Evolutionary conservation across 2,329 filamentous ascomycete genomes (phyloP).

Genomic region (Aurifilum marmelostoma): DNA sequence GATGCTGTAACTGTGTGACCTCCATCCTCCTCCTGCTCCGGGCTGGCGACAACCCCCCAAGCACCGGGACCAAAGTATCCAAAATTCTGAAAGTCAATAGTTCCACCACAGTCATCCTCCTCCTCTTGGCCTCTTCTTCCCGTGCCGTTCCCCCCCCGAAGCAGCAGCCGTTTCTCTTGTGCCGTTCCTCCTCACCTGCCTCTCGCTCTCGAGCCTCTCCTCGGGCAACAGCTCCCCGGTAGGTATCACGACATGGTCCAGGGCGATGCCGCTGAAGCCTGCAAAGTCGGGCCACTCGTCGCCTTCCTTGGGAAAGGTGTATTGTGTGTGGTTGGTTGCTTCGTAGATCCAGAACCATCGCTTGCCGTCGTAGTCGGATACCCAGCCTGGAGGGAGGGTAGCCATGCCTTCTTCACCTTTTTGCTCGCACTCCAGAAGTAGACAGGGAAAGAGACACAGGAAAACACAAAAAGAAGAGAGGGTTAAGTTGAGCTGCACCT

Average conservation of each 20-base stretch:
- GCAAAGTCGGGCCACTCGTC: conserved; percentile 60
- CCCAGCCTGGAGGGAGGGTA: conserved; percentile 57
- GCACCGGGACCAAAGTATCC: conserved; percentile 55
- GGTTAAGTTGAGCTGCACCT: no score
- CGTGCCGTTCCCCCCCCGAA: neutral
- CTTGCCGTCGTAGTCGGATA: conserved; percentile 59
- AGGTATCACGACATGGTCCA: conserved; percentile 38
- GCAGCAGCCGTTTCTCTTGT: neutral
- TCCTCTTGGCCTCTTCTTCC: neutral
- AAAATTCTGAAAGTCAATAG: conserved; percentile 49
- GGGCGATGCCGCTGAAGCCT: conserved; percentile 31
- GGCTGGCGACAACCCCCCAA: conserved; percentile 49
- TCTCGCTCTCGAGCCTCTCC: conserved; percentile 56
- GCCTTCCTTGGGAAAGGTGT: conserved; percentile 58
- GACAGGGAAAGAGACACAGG: neutral
- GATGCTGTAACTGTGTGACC: neutral
- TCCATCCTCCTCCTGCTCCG: neutral
- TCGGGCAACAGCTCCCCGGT: conserved; percentile 52
- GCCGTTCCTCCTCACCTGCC: conserved; percentile 46
- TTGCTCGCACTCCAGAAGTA: neutral
- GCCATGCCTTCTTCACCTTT: conserved; percentile 37
- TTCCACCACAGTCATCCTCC: conserved; percentile 31
- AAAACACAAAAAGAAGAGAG: no score
- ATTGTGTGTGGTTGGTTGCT: conserved; percentile 57
- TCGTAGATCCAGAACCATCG: conserved; percentile 63